Base-by-base conservation (phyloP, 257 asterid genomes). In the Solanum commersonii region DNA sequence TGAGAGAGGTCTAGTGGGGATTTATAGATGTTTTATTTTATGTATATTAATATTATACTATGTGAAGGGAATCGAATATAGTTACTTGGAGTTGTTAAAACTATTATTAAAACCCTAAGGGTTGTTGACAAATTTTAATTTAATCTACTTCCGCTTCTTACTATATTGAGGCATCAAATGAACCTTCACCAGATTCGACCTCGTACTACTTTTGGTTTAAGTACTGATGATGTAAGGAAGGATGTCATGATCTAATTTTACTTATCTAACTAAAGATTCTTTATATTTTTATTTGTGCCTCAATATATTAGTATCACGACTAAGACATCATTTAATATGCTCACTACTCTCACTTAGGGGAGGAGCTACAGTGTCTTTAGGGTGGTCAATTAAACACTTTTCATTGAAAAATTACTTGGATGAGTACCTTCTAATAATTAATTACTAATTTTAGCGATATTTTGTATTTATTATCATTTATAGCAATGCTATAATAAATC, bases 41-140 rank as follows among this genome's bases (percentile, higher is more conserved):
- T 65, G 25, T 68, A 37, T 63, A 60, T 16, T 37, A 12, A 8
- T 18, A 85, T 15, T 49, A 49, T 49, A 52, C 63, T 90, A 90
- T 89, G 90, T 88, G 93, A 90, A 93, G 13, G 82, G 90, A 88
- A 93, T 89, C 88, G 46, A 87, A 83, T 40, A 72, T 84, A 42
- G 37, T 63, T 29, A 44, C 46, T 11, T 79, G 33, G 6, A n/a
- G 49, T 38, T 35, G 52, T 10, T 23, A 49, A 79, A 85, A 33
- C 31, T 85, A 85, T 15, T 40, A 67, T 85, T 67, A 25, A 38
- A 85, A 27, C 42, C 67, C 40, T 20, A 52, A 10, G 49, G 35
- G 85, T 46, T 29, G 85, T 29, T 29, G 70, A 20, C 85, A 60
- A 13, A 16, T 74, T 5, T 74, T 74, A 22, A 9, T 35, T 5